Base-by-base conservation (phyloP, 345 rosid genomes). In the Eucalyptus cloeziana region DNA sequence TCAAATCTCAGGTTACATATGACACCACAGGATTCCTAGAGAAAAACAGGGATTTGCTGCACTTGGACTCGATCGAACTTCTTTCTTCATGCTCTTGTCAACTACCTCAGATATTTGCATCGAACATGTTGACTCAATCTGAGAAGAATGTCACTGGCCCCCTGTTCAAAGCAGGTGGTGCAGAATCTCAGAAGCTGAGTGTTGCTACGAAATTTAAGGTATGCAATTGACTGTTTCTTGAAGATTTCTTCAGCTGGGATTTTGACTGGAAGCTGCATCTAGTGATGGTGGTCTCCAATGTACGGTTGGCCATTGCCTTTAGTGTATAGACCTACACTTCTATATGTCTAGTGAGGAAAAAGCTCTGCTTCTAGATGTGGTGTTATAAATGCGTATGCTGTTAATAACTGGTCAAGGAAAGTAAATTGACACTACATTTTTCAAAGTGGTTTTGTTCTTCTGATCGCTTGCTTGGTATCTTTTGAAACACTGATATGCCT, bases 201-300 rank as follows among this genome's bases (percentile, higher is more conserved):
- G 99, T 98, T 85, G 94, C 97, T 19, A 95, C 97, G 40, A 98
- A 98, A 90, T 98, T 98, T 91, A 98, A 98, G 99, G 99, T 98
- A 91, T 30, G 37, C 16, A 31, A 69, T 86, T 87, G 50, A n/a
- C 87, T 27, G 79, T 14, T 56, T 87, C 86, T 87, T 69, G 31
- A 7, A 47, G 89, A 85, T 64, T 87, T 62, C 40, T 81, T 69
- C 13, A n/a, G 49, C 86, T 25, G 83, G 49, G 49, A 67, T 31
- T 58, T 49, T 33, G 67, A 86, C 64, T 86, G 15, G 83, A 76
- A 19, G 27, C 83, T 76, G 83, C 83, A 76, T 76, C 47, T 76
- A 19, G 45, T 37, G 27, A 76, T 21, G 37, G 47, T 37, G 27
- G 45, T 44, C 83, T 76, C 3, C 27, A 37, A 43, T 3, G 83